These are phyloP conservation scores for Hymenoscyphus scutula DNA, from an alignment of 2,329 filamentous ascomycete species.

Conservation along the genomic window DNA sequence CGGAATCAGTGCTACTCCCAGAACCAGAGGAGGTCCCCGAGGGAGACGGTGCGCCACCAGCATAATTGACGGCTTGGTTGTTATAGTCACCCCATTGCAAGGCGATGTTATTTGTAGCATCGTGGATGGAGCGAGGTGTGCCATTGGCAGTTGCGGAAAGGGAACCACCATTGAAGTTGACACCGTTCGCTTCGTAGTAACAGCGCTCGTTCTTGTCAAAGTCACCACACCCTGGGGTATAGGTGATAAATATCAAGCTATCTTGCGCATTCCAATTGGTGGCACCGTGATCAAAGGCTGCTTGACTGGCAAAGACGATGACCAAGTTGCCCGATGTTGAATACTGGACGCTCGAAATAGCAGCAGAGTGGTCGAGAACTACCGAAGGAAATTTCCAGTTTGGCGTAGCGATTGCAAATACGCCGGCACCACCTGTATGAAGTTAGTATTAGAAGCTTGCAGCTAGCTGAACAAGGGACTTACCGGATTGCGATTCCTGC, in stretches of 20 bases:
- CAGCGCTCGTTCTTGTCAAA: slow-evolving; percentile 31
- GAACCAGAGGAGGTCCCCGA: background rate
- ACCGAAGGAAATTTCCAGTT: slow-evolving; percentile 28
- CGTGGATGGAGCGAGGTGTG: background rate
- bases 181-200: slow-evolving; percentile 32
- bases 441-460: too few species aligned
- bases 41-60: background rate
- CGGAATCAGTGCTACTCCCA: background rate
- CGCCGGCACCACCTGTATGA: background rate
- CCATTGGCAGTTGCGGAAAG: background rate
- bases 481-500: background rate
- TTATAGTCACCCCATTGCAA: background rate
- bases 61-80: background rate
- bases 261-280: slow-evolving; percentile 3
- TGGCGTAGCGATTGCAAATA: background rate
- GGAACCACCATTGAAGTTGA: slow-evolving; percentile 13
- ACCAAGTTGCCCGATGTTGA: background rate
- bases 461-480: background rate
- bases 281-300: slow-evolving; percentile 1
- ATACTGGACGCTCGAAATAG: slow-evolving; percentile 15
- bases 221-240: slow-evolving; percentile 32
- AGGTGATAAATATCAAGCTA: slow-evolving; percentile 30
- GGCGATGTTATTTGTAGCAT: background rate
- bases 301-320: slow-evolving; percentile 4
- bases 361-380: slow-evolving; percentile 34